Base-by-base conservation (phyloP, 148 eudicot species). In the Persicaria maculosa region DNA sequence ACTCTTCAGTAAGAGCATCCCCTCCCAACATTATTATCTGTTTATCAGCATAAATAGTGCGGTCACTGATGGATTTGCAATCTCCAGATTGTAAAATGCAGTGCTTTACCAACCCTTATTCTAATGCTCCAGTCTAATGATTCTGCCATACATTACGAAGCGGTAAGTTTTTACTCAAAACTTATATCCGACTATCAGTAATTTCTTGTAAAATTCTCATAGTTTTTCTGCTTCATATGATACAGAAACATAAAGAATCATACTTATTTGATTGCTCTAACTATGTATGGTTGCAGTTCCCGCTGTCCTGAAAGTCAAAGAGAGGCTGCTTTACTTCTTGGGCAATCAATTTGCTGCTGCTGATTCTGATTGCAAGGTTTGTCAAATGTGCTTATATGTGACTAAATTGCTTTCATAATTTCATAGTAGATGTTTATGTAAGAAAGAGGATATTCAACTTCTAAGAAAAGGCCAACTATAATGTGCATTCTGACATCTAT, bases 281-380 rank as follows among this genome's bases (percentile, higher is more conserved):
- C 20, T 54, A 55, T 44, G 54, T 75, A 43, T 61, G 44, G 25
- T 79, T 44, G 68, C 90, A 93, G 98, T 77, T 93, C 97, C 50
- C 73, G 84, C 74, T 93, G 98, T 80, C 80, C 84, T 43, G 98
- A 93, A 80, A 93, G 95, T 83, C 97, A 89, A 81, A 82, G 97
- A 78, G 98, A 93, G 76, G 95, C 98, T 72, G 98, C 98, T 85
- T 87, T 93, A 80, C 82, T 93, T 59, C 91, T 93, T 82, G 98
- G 98, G 52, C 97, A 94, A 55, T 7, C 22, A 55, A 67, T 94
- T 94, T 88, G 97, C 98, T 14, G 91, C 93, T 44, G 82, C 93
- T 25, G 98, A 94, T 82, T 86, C 98, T 40, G 97, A 91, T 78
- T 89, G 96, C 88, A 94, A 94, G 98, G 98, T 93, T 65, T 78